These are phyloP conservation scores for Coniella lustricola DNA, from an alignment of 2,329 filamentous ascomycete genomes.

Conservation along the genomic window DNA sequence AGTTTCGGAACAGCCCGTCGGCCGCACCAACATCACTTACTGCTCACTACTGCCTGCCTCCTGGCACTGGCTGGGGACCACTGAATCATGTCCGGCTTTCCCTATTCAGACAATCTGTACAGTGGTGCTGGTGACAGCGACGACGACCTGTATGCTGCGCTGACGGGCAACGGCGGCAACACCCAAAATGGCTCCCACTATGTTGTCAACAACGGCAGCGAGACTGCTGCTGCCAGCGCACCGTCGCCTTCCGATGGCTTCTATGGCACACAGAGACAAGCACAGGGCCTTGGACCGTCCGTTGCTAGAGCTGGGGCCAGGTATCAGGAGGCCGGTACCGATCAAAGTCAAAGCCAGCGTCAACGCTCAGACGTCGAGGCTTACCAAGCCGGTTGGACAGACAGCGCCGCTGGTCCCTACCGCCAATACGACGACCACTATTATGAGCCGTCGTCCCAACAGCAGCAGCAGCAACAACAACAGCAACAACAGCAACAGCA, in stretches of 20 bases:
- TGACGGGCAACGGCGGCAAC: constrained; percentile 6
- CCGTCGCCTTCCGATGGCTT: constrained; percentile 47
- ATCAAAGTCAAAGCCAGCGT: no score
- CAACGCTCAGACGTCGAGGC: no score
- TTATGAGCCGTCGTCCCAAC: no score
- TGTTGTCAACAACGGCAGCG: no score
- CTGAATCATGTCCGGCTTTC: constrained; percentile 31
- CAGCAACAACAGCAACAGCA: constrained; percentile 12
- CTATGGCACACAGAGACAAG: constrained; percentile 30
- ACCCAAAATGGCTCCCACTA: no score
- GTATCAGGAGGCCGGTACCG: no score
- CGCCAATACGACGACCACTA: constrained; percentile 3
- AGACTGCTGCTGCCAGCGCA: constrained; percentile 21
- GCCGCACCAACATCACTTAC: neutral
- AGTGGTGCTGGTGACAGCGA: constrained; percentile 24
- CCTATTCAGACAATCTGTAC: constrained; percentile 43
- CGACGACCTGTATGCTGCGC: constrained; percentile 13
- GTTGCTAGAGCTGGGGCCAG: no score
- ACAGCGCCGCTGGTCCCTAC: no score
- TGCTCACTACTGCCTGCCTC: constrained; percentile 17
- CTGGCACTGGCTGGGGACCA: no score
- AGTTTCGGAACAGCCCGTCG: constrained; percentile 10
- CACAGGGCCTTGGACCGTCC: no score
- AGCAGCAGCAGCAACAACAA: constrained; percentile 2
- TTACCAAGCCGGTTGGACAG: no score